phyloP scores from a whole-genome alignment of 306 rosid genomes.

The Spatholobus suberectus region DNA sequence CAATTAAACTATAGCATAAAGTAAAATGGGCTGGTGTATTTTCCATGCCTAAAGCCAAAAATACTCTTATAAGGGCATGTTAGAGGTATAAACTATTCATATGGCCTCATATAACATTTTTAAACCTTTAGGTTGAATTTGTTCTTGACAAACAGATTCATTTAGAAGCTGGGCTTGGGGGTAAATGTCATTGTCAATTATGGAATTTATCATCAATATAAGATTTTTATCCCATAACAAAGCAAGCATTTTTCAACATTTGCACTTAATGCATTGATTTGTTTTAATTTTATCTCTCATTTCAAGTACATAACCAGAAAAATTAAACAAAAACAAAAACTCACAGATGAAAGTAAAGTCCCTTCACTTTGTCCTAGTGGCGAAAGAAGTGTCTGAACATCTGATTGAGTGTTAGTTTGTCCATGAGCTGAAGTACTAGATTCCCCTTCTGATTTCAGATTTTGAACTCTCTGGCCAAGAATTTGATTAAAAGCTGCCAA shows the following conservation, averaged over 20 bases:
- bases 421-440: conserved; percentile 52
- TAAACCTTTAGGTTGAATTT: conserved; percentile 10
- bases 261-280: conserved; percentile 21
- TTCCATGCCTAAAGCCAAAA: conserved; percentile 29
- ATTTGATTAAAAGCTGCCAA: conserved; percentile 86
- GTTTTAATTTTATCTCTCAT: conserved; percentile 28
- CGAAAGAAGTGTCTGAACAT: conserved; percentile 85
- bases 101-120: not conserved
- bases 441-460: conserved; percentile 69
- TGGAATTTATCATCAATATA: conserved; percentile 10
- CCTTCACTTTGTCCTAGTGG: conserved; percentile 74
- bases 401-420: conserved; percentile 80
- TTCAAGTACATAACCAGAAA: conserved; percentile 19
- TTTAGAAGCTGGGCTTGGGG: conserved; percentile 9
- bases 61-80: not conserved
- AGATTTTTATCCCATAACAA: not conserved
- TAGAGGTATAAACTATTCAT: conserved; percentile 16
- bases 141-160: conserved; percentile 25
- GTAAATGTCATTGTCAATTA: conserved; percentile 1
- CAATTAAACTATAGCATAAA: conserved; percentile 6
- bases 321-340: conserved; percentile 33
- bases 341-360: conserved; percentile 79
- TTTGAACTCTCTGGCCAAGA: conserved; percentile 74
- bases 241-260: conserved; percentile 19
- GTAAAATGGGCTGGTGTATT: not conserved